phyloP scores from a whole-genome alignment of 495 filamentous ascomycete species.

The Sporormia fimetaria region DNA sequence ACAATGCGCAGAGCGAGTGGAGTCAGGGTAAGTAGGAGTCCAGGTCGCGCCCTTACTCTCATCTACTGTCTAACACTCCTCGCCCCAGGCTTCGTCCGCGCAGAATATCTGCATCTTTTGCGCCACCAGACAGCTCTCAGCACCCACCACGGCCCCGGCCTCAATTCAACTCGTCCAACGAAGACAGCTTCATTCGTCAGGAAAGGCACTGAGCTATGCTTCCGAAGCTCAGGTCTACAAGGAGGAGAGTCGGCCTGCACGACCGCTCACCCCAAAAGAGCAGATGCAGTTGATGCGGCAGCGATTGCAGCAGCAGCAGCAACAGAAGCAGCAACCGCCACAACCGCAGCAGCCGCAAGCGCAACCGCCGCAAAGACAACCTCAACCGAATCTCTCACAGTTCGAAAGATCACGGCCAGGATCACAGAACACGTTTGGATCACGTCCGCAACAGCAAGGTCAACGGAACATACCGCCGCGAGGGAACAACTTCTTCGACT shows the following conservation, averaged over 20 bases:
- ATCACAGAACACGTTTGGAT: not conserved
- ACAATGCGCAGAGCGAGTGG: constrained; percentile 16
- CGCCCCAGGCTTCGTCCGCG: constrained; percentile 22
- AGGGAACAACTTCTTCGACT: not conserved
- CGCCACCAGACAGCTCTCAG: constrained; percentile 17
- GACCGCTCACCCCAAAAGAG: too few relatives aligned
- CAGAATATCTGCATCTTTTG: constrained; percentile 31
- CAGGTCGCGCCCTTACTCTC: not conserved
- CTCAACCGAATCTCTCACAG: not conserved
- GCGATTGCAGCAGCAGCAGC: too few relatives aligned
- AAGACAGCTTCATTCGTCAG: constrained; percentile 25
- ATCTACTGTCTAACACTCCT: constrained; percentile 5
- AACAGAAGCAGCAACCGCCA: too few relatives aligned
- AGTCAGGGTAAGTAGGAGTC: constrained; percentile 10
- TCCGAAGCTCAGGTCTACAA: constrained; percentile 12
- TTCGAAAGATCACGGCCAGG: not conserved
- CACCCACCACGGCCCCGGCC: constrained; percentile 1
- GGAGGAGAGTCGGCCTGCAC: too few relatives aligned
- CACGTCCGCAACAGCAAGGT: not conserved
- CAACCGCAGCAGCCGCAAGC: constrained; percentile 4
- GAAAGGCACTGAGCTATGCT: constrained; percentile 17
- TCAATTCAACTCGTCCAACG: constrained; percentile 5
- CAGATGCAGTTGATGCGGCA: too few relatives aligned
- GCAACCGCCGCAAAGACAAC: not conserved
- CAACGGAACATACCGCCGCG: not conserved